Evolutionary conservation across 768 basidiomycete species (phyloP), one percentile per base, ranked within the genome.

Genomic region (Lentinula sp.): DNA sequence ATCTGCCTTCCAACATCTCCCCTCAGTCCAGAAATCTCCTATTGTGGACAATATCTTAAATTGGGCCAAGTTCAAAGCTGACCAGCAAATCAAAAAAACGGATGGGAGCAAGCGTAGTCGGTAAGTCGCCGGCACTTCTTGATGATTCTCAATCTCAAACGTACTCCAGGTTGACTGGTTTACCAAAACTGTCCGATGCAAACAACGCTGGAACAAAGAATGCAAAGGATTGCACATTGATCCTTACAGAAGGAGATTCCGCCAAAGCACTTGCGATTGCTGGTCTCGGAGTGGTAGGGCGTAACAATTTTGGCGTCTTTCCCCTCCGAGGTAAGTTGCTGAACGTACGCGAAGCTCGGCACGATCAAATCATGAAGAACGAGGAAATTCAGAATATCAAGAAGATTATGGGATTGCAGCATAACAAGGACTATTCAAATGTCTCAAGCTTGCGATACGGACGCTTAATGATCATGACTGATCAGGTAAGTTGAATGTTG

Each of bases 181-280:
- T 98, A 71, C 85, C 91, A 46, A 98, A 98, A 71, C 85, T 99
- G 15, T 86, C 95, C 28, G 97, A 99, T 67, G 97, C 97, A 50
- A 98, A 99, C 78, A 95, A 94, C 67, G 97, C 97, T 1, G 97
- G 97, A 8, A 91, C 92, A 6, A 87, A 79, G 66, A 77, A 86
- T 46, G 94, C 85, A 6, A 81, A 82, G 51, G 80, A 88, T 49
- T 98, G 97, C 68, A 98, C 97, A 1, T 84, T 99, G 58, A 99
- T 99, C 61, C 78, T 99, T 4, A 98, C 97, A 0, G 97, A 99
- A 83, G 97, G 97, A 80, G 96, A 98, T 76, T 98, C 97, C 23
- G 97, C 97, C 79, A 98, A 98, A 72, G 87, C 95, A 6, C 81
- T 99, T 42, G 97, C 97, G 9, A 88, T 98, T 32, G 94, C 95